phyloP scores from a whole-genome alignment of 73 alveolate genomes.

The Halteria grandinella region DNA sequence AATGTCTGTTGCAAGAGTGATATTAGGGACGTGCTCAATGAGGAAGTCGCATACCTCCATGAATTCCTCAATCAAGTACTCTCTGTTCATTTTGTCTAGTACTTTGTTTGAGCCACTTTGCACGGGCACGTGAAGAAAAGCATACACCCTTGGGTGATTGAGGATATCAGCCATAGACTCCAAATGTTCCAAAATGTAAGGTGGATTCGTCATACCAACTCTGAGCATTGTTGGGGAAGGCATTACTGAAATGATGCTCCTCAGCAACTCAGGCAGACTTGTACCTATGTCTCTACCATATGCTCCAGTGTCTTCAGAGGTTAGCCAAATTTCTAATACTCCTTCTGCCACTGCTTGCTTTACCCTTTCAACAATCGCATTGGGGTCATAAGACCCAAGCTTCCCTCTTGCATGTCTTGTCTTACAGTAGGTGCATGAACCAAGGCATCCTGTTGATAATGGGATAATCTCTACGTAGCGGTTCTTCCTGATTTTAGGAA shows the following conservation, averaged over 20 bases:
- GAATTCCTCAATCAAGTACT: constrained; percentile 92
- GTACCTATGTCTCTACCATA: constrained; percentile 97
- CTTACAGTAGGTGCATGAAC: constrained; percentile 96
- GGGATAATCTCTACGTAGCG: constrained; percentile 89
- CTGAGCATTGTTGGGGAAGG: constrained; percentile 92
- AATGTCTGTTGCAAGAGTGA: constrained; percentile 92
- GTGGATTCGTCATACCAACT: constrained; percentile 98
- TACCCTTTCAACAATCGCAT: constrained; percentile 87
- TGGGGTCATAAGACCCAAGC: constrained; percentile 85
- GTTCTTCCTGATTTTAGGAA: constrained; percentile 94
- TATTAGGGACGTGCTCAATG: constrained; percentile 81
- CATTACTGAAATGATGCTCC: constrained; percentile 70
- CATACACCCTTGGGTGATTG: constrained; percentile 90
- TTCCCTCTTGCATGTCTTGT: constrained; percentile 97
- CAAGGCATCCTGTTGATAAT: constrained; percentile 94
- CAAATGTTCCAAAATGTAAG: constrained; percentile 93
- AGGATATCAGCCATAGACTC: constrained; percentile 86
- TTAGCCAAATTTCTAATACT: constrained; percentile 94
- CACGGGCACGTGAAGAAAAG: constrained; percentile 91
- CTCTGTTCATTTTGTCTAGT: constrained; percentile 94
- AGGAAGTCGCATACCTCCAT: constrained; percentile 81
- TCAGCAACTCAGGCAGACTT: constrained; percentile 84
- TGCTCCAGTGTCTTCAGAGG: constrained; percentile 97
- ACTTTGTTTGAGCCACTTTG: constrained; percentile 92
- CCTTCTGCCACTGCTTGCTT: constrained; percentile 87